Evolutionary conservation across 805 yeast species (phyloP).

Genomic region (Candida hispaniensis): DNA sequence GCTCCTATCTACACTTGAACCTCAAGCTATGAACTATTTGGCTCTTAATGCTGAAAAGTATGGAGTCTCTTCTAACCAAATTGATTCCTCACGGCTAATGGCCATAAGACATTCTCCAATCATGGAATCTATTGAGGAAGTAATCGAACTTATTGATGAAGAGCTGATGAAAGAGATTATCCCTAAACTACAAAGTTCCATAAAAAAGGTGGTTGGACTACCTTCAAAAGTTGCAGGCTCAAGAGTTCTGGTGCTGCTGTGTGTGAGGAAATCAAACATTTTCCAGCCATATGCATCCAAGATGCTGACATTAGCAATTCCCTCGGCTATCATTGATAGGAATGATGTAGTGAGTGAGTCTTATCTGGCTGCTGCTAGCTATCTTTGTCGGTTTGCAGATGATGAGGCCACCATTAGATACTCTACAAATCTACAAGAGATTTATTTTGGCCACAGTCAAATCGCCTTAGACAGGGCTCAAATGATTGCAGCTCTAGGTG

Average conservation of each 20-base stretch:
- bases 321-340: constrained; percentile 50
- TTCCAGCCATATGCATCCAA: constrained; percentile 46
- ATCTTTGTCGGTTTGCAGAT: constrained; percentile 54
- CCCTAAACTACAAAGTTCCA: constrained; percentile 41
- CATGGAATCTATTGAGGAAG: constrained; percentile 71
- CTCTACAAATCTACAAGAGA: constrained; percentile 38
- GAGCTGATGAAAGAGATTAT: constrained; percentile 41
- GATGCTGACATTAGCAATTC: constrained; percentile 42
- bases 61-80: constrained; percentile 55
- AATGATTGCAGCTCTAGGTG: constrained; percentile 46
- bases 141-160: constrained; percentile 50
- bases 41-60: constrained; percentile 83
- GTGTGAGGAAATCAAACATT: constrained; percentile 42
- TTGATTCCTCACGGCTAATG: constrained; percentile 67
- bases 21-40: constrained; percentile 77
- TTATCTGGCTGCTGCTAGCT: constrained; percentile 73
- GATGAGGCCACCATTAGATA: constrained; percentile 44
- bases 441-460: constrained; percentile 51
- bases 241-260: constrained; percentile 53
- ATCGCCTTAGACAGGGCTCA: constrained; percentile 35
- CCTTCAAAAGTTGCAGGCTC: constrained; percentile 88
- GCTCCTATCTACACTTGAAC: constrained; percentile 80
- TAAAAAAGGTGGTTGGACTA: constrained; percentile 67
- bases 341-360: constrained; percentile 65
- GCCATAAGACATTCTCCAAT: constrained; percentile 74